Evolutionary conservation across 352 stramenopile species (phyloP), one percentile per base, ranked within the genome.

Genomic region (Phytophthora sp.): DNA sequence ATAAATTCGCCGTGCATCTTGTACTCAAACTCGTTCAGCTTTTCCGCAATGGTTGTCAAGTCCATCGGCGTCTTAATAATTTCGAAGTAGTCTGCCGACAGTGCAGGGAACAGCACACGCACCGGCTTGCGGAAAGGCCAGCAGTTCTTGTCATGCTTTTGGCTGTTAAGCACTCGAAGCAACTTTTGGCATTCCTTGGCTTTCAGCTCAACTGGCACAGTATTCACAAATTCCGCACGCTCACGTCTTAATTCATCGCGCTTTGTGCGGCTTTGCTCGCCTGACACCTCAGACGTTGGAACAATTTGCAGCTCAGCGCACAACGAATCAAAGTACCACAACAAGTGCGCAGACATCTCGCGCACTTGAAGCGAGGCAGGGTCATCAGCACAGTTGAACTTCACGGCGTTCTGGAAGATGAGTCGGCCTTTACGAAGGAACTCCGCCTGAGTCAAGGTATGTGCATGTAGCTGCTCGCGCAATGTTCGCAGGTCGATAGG

Each of bases 141-240:
- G 55, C 80, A 91, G 55, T 92, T 88, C 54, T 94, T 94, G 62
- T 93, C 82, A 44, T 94, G 76, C 69, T 95, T 95, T 49, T 95
- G 87, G 48, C 81, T 92, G 51, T 91, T 88, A n/a, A 95, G 66
- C 10, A 89, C 82, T 7, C 83, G 78, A 27, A 95, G 65, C 23
- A 95, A 43, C 48, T 92, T 93, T 43, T 88, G 71, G 35, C 82
- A 93, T 58, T 95, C 87, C 48, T 89, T 92, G 2, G 84, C 80
- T 64, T 94, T 95, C 13, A 87, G 69, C 45, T 95, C 86, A 54
- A 94, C 77, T 0, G 82, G 73, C 0, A 89, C 69, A 7, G 45
- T 76, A 43, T 56, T 73, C 13, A 94, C 79, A 26, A 85, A 51
- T 10, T 79, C 73, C 0, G 72, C 77, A 18, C 87, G 78, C 27